These are phyloP conservation scores for Orbilia quercus DNA, from an alignment of 2,329 filamentous ascomycete species.

Conservation along the genomic window DNA sequence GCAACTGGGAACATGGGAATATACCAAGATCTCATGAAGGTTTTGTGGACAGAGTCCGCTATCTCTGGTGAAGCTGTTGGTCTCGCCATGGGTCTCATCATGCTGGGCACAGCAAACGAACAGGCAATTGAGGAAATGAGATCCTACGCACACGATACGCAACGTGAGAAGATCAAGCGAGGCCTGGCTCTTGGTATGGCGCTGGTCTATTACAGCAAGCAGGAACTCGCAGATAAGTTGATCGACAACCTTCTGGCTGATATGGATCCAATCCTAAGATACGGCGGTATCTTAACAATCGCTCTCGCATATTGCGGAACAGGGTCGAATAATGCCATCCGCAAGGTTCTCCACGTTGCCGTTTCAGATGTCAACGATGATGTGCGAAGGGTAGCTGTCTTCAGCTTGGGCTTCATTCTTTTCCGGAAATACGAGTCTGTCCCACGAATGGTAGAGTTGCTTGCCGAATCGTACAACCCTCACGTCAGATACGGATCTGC, in stretches of 20 bases:
- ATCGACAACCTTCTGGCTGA: constrained; percentile 94
- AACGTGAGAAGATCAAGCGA: constrained; percentile 98
- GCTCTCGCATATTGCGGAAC: constrained; percentile 97
- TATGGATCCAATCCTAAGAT: constrained; percentile 90
- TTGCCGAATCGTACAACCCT: constrained; percentile 98
- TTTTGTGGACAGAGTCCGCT: constrained; percentile 92
- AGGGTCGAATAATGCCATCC: constrained; percentile 97
- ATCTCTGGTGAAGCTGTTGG: constrained; percentile 97
- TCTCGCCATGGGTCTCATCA: constrained; percentile 95
- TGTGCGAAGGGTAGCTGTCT: constrained; percentile 92
- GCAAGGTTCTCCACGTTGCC: constrained; percentile 92
- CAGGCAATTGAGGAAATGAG: constrained; percentile 97
- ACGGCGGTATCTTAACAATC: constrained; percentile 98
- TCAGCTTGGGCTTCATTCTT: constrained; percentile 97
- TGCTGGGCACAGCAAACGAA: constrained; percentile 96
- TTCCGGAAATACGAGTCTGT: constrained; percentile 98
- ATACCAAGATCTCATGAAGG: constrained; percentile 87
- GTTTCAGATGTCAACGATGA: constrained; percentile 99
- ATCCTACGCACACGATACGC: constrained; percentile 95
- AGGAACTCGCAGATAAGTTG: constrained; percentile 92
- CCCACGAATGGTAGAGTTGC: constrained; percentile 96
- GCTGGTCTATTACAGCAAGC: constrained; percentile 95
- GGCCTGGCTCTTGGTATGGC: constrained; percentile 97
- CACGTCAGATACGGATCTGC: constrained; percentile 97
- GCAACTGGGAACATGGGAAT: constrained; percentile 90